phyloP scores from a whole-genome alignment of 805 yeast species.

The Yamadazyma akitaensis region DNA sequence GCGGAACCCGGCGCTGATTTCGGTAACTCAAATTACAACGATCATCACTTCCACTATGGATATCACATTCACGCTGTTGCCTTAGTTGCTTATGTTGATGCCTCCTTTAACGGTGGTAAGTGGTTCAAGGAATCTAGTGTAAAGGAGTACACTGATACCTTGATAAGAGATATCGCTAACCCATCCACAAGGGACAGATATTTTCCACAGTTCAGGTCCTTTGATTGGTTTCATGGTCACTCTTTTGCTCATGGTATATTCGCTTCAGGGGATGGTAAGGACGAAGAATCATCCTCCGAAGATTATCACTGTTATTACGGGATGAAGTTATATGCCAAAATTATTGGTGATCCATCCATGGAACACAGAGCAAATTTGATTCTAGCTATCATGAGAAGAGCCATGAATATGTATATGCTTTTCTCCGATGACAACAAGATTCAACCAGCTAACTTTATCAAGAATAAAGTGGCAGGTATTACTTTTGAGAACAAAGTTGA shows the following conservation, averaged over 20 bases:
- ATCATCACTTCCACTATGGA: slow-evolving; percentile 34
- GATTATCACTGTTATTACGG: slow-evolving; percentile 72
- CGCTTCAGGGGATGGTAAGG: slow-evolving; percentile 71
- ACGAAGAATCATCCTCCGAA: slow-evolving; percentile 71
- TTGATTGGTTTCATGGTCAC: slow-evolving; percentile 77
- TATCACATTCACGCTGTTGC: slow-evolving; percentile 74
- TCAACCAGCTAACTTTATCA: slow-evolving; percentile 53
- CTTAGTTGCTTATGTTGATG: slow-evolving; percentile 54
- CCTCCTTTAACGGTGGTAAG: slow-evolving; percentile 15
- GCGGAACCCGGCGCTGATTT: slow-evolving; percentile 23
- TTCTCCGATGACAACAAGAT: slow-evolving; percentile 50
- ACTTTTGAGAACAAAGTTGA: slow-evolving; percentile 70
- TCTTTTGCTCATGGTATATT: slow-evolving; percentile 77
- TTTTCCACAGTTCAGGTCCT: slow-evolving; percentile 66
- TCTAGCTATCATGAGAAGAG: slow-evolving; percentile 53
- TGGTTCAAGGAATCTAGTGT: slow-evolving; percentile 35
- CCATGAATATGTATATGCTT: slow-evolving; percentile 57
- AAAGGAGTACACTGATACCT: slow-evolving; percentile 50
- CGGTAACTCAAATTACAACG: slow-evolving; percentile 30
- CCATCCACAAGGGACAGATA: slow-evolving; percentile 50
- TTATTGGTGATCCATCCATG: slow-evolving; percentile 50
- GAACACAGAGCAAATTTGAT: slow-evolving; percentile 55
- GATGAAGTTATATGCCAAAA: slow-evolving; percentile 61
- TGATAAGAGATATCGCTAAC: slow-evolving; percentile 66
- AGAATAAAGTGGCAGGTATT: slow-evolving; percentile 71